These are phyloP conservation scores for Picea engelmannii DNA, from an alignment of 83 land plant genomes.

Conservation along the genomic window DNA sequence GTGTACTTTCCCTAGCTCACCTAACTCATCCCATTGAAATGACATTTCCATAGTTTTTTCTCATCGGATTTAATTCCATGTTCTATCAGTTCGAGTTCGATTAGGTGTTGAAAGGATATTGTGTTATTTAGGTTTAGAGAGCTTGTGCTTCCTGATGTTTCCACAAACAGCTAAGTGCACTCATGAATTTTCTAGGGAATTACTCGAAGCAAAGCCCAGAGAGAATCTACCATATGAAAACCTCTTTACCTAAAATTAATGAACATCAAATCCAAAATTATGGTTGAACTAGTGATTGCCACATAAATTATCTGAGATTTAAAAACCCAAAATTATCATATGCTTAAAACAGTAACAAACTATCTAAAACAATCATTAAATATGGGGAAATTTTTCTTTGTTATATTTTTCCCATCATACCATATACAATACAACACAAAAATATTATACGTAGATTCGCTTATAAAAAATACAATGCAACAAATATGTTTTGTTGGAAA, in stretches of 20 bases:
- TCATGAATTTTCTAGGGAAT: constrained; percentile 47
- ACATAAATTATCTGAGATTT: too few relatives aligned
- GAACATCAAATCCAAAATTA: not conserved
- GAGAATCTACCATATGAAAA: constrained; percentile 69
- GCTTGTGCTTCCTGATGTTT: constrained; percentile 11
- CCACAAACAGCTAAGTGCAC: constrained; percentile 7
- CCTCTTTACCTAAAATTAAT: constrained; percentile 49
- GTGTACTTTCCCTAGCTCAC: constrained; percentile 20
- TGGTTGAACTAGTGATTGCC: too few relatives aligned
- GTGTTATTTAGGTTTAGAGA: constrained; percentile 9
- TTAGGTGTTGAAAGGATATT: constrained; percentile 39
- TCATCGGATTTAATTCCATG: constrained; percentile 11
- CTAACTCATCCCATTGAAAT: constrained; percentile 18
- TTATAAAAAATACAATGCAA: too few relatives aligned
- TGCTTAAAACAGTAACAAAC: too few relatives aligned
- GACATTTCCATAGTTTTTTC: constrained; percentile 16
- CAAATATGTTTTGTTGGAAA: too few relatives aligned
- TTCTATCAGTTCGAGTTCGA: constrained; percentile 25
- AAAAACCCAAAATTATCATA: too few relatives aligned
- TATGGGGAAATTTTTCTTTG: too few relatives aligned
- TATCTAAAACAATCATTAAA: too few relatives aligned
- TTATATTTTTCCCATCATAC: too few relatives aligned
- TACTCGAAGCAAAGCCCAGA: constrained; percentile 52
- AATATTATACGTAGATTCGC: too few relatives aligned
- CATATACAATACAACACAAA: too few relatives aligned